A percentile compares a stretch with the other conserved stretches of the same genome.
Evolutionary conservation across 2,329 filamentous ascomycete species (phyloP).

Genomic region (Seiridium unicorne): DNA sequence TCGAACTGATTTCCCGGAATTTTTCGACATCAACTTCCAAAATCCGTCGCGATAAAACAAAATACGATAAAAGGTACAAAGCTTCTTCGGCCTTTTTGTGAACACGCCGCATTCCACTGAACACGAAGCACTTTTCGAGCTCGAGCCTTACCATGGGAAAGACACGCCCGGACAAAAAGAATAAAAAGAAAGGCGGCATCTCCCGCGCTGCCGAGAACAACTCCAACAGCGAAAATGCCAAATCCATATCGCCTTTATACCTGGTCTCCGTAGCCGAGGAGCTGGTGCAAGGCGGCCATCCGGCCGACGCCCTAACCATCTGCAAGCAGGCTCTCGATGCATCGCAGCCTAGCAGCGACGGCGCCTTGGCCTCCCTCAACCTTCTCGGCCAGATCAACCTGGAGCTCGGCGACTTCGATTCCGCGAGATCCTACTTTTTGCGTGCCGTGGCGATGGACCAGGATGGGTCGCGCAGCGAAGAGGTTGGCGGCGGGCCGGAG

Average conservation of each 20-base stretch:
- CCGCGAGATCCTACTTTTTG: conserved; percentile 70
- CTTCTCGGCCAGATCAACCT: conserved; percentile 80
- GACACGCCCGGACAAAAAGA: conserved; percentile 29
- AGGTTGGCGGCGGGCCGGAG: conserved; percentile 78
- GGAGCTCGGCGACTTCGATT: conserved; percentile 77
- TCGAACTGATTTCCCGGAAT: not conserved
- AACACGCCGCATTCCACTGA: no score
- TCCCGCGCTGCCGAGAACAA: conserved; percentile 18
- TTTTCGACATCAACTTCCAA: conserved; percentile 3
- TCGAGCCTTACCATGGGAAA: conserved; percentile 22
- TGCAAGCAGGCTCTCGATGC: conserved; percentile 27
- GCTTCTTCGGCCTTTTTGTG: no score
- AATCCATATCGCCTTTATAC: conserved; percentile 26
- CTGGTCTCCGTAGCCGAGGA: conserved; percentile 30
- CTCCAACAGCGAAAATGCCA: conserved; percentile 13
- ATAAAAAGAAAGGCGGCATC: conserved; percentile 24
- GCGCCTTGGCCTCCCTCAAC: conserved; percentile 66
- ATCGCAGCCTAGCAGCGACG: conserved; percentile 33
- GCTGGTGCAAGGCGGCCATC: conserved; percentile 28
- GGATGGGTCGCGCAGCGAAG: conserved; percentile 68
- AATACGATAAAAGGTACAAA: no score
- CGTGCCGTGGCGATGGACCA: conserved; percentile 74
- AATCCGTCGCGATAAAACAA: not conserved
- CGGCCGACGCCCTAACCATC: conserved; percentile 25
- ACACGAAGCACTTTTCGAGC: not conserved